Percentiles rank a stretch among this genome's conserved stretches.
Evolutionary conservation across 2,329 filamentous ascomycete genomes (phyloP).

Genomic region (Claviceps fusiformis): DNA sequence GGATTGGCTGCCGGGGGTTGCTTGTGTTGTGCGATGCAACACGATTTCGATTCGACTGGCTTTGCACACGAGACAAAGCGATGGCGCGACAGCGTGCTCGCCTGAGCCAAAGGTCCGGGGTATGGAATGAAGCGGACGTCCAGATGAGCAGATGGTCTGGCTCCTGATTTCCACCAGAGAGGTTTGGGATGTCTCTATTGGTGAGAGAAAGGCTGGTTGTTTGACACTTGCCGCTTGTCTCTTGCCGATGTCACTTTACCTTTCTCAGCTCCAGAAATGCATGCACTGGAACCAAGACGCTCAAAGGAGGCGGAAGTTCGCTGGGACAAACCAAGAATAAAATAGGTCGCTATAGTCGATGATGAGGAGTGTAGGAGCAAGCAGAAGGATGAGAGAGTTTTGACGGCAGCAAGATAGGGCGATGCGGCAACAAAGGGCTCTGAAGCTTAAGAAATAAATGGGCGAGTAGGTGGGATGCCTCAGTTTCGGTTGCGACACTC

Average conservation of each 20-base stretch:
- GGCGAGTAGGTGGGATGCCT: neutral
- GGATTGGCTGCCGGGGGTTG: conserved; percentile 1
- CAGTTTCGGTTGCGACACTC: neutral
- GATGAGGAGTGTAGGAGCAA: neutral
- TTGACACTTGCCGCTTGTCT: neutral
- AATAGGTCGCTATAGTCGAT: neutral
- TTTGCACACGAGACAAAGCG: neutral
- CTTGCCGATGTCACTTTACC: conserved; percentile 1
- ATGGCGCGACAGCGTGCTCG: neutral
- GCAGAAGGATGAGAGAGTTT: neutral
- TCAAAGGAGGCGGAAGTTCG: neutral
- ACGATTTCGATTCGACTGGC: neutral
- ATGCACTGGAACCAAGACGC: neutral
- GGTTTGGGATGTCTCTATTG: neutral
- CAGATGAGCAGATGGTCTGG: neutral
- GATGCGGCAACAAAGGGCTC: neutral
- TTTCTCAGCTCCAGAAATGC: neutral
- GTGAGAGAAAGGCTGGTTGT: neutral
- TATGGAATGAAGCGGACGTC: neutral
- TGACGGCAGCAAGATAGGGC: neutral
- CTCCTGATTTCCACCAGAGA: neutral
- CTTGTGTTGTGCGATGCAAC: conserved; percentile 1
- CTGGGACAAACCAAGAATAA: neutral
- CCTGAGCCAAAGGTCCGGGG: neutral
- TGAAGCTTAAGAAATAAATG: neutral